These are phyloP conservation scores for Periconia macrospinosa DNA, from an alignment of 2,329 filamentous ascomycete species.

Conservation along the genomic window DNA sequence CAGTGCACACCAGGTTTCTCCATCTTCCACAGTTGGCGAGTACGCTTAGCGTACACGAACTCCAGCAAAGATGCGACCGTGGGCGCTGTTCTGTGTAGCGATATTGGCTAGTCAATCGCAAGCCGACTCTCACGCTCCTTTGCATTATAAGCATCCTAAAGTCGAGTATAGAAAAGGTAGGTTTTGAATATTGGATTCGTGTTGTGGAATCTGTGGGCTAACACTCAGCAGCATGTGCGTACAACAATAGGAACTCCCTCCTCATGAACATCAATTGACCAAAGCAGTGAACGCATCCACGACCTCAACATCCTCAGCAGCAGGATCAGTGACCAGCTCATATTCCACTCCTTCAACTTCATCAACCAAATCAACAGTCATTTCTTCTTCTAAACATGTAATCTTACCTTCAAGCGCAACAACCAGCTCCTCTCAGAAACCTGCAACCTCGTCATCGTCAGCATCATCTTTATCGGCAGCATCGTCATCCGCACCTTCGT, in stretches of 20 bases:
- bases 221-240: conserved; percentile 22
- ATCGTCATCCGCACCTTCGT: neutral
- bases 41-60: neutral
- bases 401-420: neutral
- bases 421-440: neutral
- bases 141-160: conserved; percentile 2
- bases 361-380: neutral
- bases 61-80: conserved; percentile 24
- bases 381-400: neutral
- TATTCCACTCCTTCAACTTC: neutral
- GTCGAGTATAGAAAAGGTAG: conserved; percentile 19
- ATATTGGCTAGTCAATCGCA: conserved; percentile 17
- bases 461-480: neutral
- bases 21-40: neutral
- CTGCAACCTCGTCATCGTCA: neutral
- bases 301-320: neutral
- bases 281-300: conserved; percentile 3
- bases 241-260: neutral
- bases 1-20: neutral
- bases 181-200: conserved; percentile 1
- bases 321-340: neutral
- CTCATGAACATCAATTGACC: neutral
- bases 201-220: conserved; percentile 2
- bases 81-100: conserved; percentile 17
- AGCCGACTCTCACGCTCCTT: neutral